Evolutionary conservation across 2,329 filamentous ascomycete species (phyloP).

Genomic region (Colletotrichum camelliae): DNA sequence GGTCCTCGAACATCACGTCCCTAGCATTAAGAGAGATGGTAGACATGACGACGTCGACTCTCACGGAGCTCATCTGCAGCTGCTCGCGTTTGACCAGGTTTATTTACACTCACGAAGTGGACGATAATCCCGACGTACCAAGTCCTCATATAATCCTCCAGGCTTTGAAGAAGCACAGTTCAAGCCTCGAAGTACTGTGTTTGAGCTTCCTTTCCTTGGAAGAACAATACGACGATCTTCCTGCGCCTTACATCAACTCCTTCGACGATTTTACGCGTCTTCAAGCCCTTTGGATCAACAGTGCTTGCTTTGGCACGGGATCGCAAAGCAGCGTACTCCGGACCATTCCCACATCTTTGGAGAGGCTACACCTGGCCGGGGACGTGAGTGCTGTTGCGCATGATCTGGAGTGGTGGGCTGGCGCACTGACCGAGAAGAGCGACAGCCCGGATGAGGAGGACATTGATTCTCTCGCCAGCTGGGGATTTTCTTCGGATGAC

Average conservation of each 20-base stretch:
- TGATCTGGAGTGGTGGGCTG: not conserved
- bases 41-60: not conserved
- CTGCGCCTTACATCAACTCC: not conserved
- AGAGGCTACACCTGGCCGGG: not conserved
- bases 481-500: not conserved
- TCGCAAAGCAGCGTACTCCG: not conserved
- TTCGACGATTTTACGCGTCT: not conserved
- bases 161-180: not conserved
- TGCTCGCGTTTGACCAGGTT: not conserved
- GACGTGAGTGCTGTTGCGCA: not conserved
- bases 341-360: not conserved
- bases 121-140: too few relatives aligned
- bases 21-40: not conserved
- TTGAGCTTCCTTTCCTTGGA: not conserved
- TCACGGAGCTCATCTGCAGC: not conserved
- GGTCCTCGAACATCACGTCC: not conserved
- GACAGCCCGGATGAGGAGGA: not conserved
- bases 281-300: not conserved
- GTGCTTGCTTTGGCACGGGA: not conserved
- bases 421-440: not conserved
- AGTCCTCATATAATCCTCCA: not conserved
- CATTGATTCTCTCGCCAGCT: too few relatives aligned
- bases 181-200: not conserved
- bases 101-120: not conserved
- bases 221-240: not conserved